Evolutionary conservation across 2,329 filamentous ascomycete genomes (phyloP), one percentile per base, ranked within the genome.

Genomic region (Blumeriella jaapii): DNA sequence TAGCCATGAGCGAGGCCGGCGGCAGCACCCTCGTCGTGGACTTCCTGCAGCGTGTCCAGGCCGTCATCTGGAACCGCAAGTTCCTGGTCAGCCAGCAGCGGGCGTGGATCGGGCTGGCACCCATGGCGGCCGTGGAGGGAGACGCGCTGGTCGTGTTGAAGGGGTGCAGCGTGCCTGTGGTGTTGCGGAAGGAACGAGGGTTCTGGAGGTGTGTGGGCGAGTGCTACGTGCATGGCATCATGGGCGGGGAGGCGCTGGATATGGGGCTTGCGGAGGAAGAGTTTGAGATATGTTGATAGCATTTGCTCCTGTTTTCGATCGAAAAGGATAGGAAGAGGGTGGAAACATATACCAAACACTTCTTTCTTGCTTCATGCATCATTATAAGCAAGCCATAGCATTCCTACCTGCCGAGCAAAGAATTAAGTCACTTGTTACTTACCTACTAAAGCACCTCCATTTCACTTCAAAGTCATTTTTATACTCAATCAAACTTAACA

Each of bases 41-140:
- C 8, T 48, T 46, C 27, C 29, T 42, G 7, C 11, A 29, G 4
- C 18, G 42, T 14, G 36, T 45, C 5, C 34, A 47, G 14, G 37
- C 29, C n/a, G 38, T 45, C 3, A 42, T 45, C 16, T 42, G 43
- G 43, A 45, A 45, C 29, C 40, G 37, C 14, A 43, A 38, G 19
- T 31, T 42, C 8, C 24, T 42, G 1, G 29, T 24, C 1, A 31
- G 28, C 6, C 9, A 29, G n/a, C 10, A 29, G 14, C 5, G 28
- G 9, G 6, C 11, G 4, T 22, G 18, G 17, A 13, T 42, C 8
- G 38, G 39, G 4, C 10, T 40, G 3, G 40, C 25, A 3, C 40
- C 40, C 5, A 29, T 28, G 29, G 32, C 25, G 8, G 20, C 40
- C 2, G 15, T 28, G 12, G 14, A 24, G n/a, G 23, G 30, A 6